Evolutionary conservation across 2,329 filamentous ascomycete species (phyloP).

Genomic region (Didymella pomorum): DNA sequence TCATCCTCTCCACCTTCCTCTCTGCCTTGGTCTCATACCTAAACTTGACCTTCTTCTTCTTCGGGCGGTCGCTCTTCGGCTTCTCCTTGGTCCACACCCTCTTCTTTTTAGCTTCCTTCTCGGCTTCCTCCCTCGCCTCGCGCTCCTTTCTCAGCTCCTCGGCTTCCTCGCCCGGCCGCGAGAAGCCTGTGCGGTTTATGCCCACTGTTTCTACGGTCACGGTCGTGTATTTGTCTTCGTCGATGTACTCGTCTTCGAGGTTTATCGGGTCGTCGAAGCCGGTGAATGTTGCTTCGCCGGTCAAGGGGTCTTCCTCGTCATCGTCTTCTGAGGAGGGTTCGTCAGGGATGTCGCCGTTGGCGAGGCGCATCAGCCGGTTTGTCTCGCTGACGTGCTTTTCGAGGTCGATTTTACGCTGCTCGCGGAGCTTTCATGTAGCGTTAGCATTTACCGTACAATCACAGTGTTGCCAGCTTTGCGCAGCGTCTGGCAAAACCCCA

Average conservation of each 20-base stretch:
- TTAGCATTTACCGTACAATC: not conserved
- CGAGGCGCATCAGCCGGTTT: conserved; percentile 72
- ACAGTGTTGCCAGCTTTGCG: not conserved
- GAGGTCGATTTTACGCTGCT: conserved; percentile 82
- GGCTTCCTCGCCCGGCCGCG: conserved; percentile 59
- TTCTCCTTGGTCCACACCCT: conserved; percentile 62
- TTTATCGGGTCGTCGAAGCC: conserved; percentile 64
- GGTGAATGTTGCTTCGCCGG: conserved; percentile 37
- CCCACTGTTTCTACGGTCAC: conserved; percentile 92
- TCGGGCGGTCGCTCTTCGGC: conserved; percentile 59
- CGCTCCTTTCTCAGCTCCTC: conserved; percentile 54
- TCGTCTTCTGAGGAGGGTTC: conserved; percentile 39
- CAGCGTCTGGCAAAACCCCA: no score
- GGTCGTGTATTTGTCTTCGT: conserved; percentile 94
- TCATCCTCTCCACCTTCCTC: conserved; percentile 67
- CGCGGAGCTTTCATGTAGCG: conserved; percentile 69
- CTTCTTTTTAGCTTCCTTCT: conserved; percentile 53
- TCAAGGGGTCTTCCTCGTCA: conserved; percentile 48
- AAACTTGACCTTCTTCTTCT: conserved; percentile 91
- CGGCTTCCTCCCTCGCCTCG: conserved; percentile 30
- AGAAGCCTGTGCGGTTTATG: conserved; percentile 76
- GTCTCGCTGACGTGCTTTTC: conserved; percentile 83
- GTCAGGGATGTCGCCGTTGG: conserved; percentile 52
- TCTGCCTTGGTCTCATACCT: conserved; percentile 91
- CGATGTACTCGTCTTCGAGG: conserved; percentile 91